Percentiles rank a stretch among this genome's conserved stretches.
Evolutionary conservation across 2,329 filamentous ascomycete genomes (phyloP).

Genomic region (Aspergillus pseudoterreus): DNA sequence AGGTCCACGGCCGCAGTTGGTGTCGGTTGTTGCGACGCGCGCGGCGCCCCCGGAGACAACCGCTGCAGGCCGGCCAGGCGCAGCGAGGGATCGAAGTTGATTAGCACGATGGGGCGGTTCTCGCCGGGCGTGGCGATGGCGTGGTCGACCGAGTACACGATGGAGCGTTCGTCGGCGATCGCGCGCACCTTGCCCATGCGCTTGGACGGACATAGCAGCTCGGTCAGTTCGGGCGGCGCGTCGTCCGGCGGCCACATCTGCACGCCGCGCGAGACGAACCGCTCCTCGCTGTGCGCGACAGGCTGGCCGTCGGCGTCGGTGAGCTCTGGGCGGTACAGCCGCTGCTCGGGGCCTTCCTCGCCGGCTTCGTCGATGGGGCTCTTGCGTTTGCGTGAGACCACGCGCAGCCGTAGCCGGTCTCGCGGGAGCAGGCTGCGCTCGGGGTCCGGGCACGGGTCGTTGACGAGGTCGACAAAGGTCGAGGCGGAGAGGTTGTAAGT

Average conservation of each 20-base stretch:
- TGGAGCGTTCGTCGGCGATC: conserved; percentile 36
- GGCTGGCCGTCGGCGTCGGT: conserved; percentile 20
- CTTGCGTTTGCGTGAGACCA: conserved; percentile 41
- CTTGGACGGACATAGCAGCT: conserved; percentile 37
- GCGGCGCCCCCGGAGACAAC: conserved; percentile 6
- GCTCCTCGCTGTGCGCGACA: conserved; percentile 35
- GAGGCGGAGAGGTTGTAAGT: conserved; percentile 39
- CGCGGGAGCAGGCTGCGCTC: conserved; percentile 24
- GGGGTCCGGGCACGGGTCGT: conserved; percentile 29
- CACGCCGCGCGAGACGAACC: conserved; percentile 36
- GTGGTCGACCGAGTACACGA: conserved; percentile 37
- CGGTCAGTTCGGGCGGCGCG: conserved; percentile 33
- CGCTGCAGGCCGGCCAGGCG: conserved; percentile 22
- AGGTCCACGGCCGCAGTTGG: conserved; percentile 3
- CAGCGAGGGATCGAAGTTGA: conserved; percentile 39
- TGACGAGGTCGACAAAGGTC: conserved; percentile 43
- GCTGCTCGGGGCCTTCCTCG: conserved; percentile 18
- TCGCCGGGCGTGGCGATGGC: conserved; percentile 7
- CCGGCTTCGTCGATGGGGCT: conserved; percentile 34
- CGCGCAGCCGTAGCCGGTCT: conserved; percentile 40
- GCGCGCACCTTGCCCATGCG: conserved; percentile 32
- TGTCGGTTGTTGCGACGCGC: not conserved
- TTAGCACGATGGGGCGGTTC: conserved; percentile 29
- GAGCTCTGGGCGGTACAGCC: conserved; percentile 29
- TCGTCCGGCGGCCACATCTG: conserved; percentile 41